Evolutionary conservation across 495 filamentous ascomycete species (phyloP), one percentile per base, ranked within the genome.

Genomic region (Penicillium chermesinum): DNA sequence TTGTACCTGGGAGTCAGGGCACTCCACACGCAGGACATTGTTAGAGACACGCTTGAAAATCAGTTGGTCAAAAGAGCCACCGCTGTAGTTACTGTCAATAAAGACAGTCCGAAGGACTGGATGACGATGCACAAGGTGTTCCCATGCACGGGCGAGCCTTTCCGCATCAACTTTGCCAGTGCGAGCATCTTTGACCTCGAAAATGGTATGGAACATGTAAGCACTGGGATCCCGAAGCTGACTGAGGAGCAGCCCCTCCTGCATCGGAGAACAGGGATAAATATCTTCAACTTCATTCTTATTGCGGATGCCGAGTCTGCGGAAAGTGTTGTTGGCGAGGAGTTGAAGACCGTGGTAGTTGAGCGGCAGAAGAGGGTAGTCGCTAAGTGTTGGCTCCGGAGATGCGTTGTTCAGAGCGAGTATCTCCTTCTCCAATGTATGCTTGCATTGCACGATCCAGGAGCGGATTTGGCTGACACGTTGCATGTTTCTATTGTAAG

Each of bases 191-290:
- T 65, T 65, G 16, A 77, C 65, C 34, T 78, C 73, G 14, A 74
- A 76, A 5, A 76, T 63, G 2, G 65, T 65, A 49, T 71, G 64
- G 49, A 73, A 73, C 46, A 71, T 65, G 55, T 80, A 81, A 1
- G 63, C 57, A 20, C 56, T 59, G 10, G 72, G 64, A 35, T 77
- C 68, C 19, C 73, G 77, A 12, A 77, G 67, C 30, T 87, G 82
- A 44, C 79, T 83, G 43, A 85, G 76, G 13, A 88, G 62, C 3
- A 87, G 76, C 37, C 78, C 82, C 49, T 85, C 77, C 50, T 88
- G 85, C 32, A 81, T 79, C 0, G 81, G 75, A 0, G 84, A 83
- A 44, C 77, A 81, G 1, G 83, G 83, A 41, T 85, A 86, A 22
- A 78, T 71, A 27, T 82, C 75, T 60, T 87, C 75, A 1, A 81